These are phyloP conservation scores for Suillus occidentalis DNA, from an alignment of 768 basidiomycete species.

Conservation along the genomic window DNA sequence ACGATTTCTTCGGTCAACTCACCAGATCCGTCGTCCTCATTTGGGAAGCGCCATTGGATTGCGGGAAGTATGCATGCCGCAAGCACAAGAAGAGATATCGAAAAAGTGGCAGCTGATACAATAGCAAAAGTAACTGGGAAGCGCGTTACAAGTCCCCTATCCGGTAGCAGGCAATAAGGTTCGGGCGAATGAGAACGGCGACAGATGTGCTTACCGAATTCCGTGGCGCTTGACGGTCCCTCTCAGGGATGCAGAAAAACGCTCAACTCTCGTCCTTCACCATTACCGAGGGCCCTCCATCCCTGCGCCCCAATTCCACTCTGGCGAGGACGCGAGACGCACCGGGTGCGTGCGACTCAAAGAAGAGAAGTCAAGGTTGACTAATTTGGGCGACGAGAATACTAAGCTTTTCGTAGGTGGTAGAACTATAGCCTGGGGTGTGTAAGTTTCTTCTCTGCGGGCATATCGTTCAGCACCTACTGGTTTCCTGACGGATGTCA, in stretches of 20 bases:
- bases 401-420: slow-evolving; percentile 38
- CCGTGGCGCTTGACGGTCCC: slow-evolving; percentile 68
- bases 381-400: slow-evolving; percentile 39
- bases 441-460: slow-evolving; percentile 12
- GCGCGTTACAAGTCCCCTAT: slow-evolving; percentile 67
- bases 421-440: slow-evolving; percentile 56
- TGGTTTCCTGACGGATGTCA: slow-evolving; percentile 59
- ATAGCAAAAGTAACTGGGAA: slow-evolving; percentile 63
- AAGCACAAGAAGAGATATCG: slow-evolving; percentile 46
- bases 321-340: slow-evolving; percentile 51
- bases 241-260: slow-evolving; percentile 58
- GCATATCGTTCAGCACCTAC: slow-evolving; percentile 42
- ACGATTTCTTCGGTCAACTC: slow-evolving; percentile 8
- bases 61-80: slow-evolving; percentile 54
- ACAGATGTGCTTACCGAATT: slow-evolving; percentile 53
- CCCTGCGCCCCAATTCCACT: slow-evolving; percentile 72
- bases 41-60: slow-evolving; percentile 28
- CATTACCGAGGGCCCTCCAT: slow-evolving; percentile 70
- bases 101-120: slow-evolving; percentile 44
- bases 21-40: slow-evolving; percentile 15
- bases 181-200: not conserved
- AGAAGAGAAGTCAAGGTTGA: slow-evolving; percentile 55
- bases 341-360: slow-evolving; percentile 53
- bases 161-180: slow-evolving; percentile 6
- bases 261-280: slow-evolving; percentile 72